Evolutionary conservation across 106 monocot species (phyloP), one percentile per base, ranked within the genome.

Genomic region (Vanilla planifolia): DNA sequence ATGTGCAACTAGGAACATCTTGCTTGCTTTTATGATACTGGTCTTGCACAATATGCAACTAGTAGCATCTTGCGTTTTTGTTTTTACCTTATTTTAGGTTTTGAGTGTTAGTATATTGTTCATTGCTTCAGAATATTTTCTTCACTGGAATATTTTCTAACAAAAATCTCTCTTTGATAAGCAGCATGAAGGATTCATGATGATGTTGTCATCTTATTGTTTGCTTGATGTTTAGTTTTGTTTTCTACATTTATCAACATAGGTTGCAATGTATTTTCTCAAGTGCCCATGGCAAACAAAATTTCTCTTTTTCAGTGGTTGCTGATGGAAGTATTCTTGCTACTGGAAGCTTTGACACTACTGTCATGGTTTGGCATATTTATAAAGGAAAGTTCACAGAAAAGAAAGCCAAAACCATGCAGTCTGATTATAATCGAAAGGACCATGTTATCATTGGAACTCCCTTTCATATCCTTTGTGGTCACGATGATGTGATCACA

Each of bases 301-400:
- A 23, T 43, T 34, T 20, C 27, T 34, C 40, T 71, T 21, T 61
- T 83, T 47, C 76, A 98, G 96, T 92, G 44, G 77, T 88, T 64
- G 79, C 87, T 64, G 91, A 98, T 73, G 96, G 90, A 66, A 74
- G 86, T 66, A 71, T 88, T 20, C 53, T 98, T 61, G 96, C 85
- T 11, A 98, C 96, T 16, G 96, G 96, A 79, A 98, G 96, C 68
- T 85, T 79, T 62, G 96, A 98, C 72, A 98, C 96, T 21, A 92
- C 96, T 11, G 84, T 98, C 46, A 98, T 98, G 96, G 59, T 98
- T 40, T 98, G 96, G 96, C 77, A 85, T 65, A 68, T 81, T 67
- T 79, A 55, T 48, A 65, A 64, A 47, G 62, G 53, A 15, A 80
- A 73, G 64, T 64, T 35, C 7, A 33, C 27, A 17, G 96, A 98